phyloP scores from a whole-genome alignment of 768 basidiomycete genomes.

The Xerocomus brunneocitrinus region DNA sequence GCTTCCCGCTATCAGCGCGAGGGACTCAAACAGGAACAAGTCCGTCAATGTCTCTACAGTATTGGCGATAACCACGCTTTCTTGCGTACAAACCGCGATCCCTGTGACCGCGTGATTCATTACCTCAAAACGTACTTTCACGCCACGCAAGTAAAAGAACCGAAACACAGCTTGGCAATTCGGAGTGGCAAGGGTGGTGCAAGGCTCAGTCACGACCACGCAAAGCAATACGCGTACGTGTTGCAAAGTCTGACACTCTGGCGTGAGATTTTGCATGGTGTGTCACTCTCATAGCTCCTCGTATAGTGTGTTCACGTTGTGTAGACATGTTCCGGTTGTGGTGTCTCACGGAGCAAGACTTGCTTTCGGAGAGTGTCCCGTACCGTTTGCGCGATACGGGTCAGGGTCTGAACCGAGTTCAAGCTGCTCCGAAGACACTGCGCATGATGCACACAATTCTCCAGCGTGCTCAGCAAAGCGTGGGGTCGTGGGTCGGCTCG shows the following conservation, averaged over 20 bases:
- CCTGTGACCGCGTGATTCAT: slow-evolving; percentile 79
- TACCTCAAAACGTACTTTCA: slow-evolving; percentile 77
- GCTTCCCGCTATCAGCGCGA: slow-evolving; percentile 56
- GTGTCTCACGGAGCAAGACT: slow-evolving; percentile 76
- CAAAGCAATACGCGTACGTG: slow-evolving; percentile 82
- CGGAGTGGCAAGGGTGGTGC: slow-evolving; percentile 78
- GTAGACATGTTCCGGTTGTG: slow-evolving; percentile 86
- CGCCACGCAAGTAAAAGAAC: slow-evolving; percentile 60
- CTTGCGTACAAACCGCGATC: slow-evolving; percentile 80
- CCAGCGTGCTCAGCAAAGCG: slow-evolving; percentile 74
- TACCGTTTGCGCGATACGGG: slow-evolving; percentile 87
- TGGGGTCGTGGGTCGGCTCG: slow-evolving; percentile 82
- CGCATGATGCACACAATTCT: slow-evolving; percentile 87
- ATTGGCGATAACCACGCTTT: slow-evolving; percentile 91
- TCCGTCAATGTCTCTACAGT: slow-evolving; percentile 79
- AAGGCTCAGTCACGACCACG: slow-evolving; percentile 77
- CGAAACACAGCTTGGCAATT: slow-evolving; percentile 69
- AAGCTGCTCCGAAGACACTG: slow-evolving; percentile 83
- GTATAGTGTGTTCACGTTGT: neutral
- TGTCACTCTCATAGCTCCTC: slow-evolving; percentile 9
- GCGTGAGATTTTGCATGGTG: slow-evolving; percentile 82
- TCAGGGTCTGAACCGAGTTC: slow-evolving; percentile 87
- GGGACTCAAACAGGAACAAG: slow-evolving; percentile 57
- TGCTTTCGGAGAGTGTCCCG: slow-evolving; percentile 67
- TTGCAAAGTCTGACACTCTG: slow-evolving; percentile 83